Conservation (phyloP, 2,329 filamentous ascomycete species). For the Bipolaris cookei region DNA sequence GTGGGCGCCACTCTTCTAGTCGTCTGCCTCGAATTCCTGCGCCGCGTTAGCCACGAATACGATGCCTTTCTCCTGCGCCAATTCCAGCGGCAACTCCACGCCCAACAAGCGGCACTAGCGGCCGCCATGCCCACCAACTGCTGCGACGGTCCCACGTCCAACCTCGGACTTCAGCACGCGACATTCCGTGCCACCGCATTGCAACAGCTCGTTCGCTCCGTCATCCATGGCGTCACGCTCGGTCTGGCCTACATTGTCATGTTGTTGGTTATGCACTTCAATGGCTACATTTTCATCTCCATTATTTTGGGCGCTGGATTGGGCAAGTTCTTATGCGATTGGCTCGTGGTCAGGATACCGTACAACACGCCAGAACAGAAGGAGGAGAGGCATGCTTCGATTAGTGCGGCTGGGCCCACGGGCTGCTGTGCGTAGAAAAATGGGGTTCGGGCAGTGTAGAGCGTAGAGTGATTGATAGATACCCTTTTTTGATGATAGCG, state of each 20-base stretch:
- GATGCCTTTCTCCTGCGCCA: constrained; percentile 69
- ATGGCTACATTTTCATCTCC: constrained; percentile 77
- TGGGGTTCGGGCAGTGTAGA: neutral
- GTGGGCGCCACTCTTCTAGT: constrained; percentile 79
- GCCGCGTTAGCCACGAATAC: constrained; percentile 73
- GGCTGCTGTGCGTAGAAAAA: constrained; percentile 36
- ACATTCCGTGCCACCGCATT: constrained; percentile 62
- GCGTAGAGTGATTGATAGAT: constrained; percentile 7
- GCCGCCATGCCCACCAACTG: constrained; percentile 28
- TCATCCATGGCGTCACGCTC: constrained; percentile 74
- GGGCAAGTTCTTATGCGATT: constrained; percentile 75
- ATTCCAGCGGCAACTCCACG: constrained; percentile 50
- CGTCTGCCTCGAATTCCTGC: constrained; percentile 73
- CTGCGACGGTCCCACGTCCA: constrained; percentile 33
- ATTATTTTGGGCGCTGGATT: constrained; percentile 79
- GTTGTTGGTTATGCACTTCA: constrained; percentile 71
- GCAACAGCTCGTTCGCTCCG: constrained; percentile 71
- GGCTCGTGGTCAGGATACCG: constrained; percentile 54
- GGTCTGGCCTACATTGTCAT: constrained; percentile 80
- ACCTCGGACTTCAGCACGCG: constrained; percentile 34
- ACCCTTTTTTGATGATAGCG: constrained; percentile 7
- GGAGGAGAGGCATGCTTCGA: constrained; percentile 28
- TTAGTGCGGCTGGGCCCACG: constrained; percentile 37
- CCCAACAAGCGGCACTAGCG: constrained; percentile 30
- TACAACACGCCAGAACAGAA: constrained; percentile 33